Base-by-base conservation (phyloP, 805 yeast genomes). In the Cyberlindnera mrakii region DNA sequence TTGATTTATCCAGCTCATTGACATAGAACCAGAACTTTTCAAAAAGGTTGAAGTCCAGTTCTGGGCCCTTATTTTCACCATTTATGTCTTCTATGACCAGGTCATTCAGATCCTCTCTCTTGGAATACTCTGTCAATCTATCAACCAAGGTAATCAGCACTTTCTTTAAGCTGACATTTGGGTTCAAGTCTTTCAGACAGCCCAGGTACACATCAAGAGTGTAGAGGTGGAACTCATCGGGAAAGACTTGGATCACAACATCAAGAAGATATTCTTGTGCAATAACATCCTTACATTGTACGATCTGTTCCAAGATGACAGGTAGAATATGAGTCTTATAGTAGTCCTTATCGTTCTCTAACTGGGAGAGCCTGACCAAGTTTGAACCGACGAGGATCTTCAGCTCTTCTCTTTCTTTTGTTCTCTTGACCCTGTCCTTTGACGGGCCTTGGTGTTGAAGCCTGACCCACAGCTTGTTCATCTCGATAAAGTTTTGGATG, bases 381-480 rank as follows among this genome's bases (percentile, higher is more conserved):
- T 90, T 93, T 18, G 96, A 84, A 1, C 99, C 99, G 23, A 93
- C 95, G 33, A 93, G 72, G 44, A 90, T 88, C 65, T 87, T 90
- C 49, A 93, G 72, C 63, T 93, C 97, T 55, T 82, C 80, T 18
- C 99, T 73, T 64, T 93, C 98, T 46, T 71, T 74, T 18, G 74
- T 75, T 44, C 97, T 73, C 60, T 83, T 77, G 32, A 72, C 78
- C 33, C 86, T 74, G 54, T 91, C 96, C 34, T 85, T 75, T 4
- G 91, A 77, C 48, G 88, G 96, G 2, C 98, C 98, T 63, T 89
- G 96, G 60, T 90, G 96, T 65, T 91, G 98, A 51, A 90, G 69
- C 40, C 99, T 75, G 4, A 93, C 98, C 99, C 99, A 93, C 37
- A 93, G 71, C 63, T 93, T 93, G 68, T 93, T 93, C 99, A 93